Evolutionary conservation across 192 early-diverging fungal genomes (phyloP).

Genomic region (Gigaspora rosea): DNA sequence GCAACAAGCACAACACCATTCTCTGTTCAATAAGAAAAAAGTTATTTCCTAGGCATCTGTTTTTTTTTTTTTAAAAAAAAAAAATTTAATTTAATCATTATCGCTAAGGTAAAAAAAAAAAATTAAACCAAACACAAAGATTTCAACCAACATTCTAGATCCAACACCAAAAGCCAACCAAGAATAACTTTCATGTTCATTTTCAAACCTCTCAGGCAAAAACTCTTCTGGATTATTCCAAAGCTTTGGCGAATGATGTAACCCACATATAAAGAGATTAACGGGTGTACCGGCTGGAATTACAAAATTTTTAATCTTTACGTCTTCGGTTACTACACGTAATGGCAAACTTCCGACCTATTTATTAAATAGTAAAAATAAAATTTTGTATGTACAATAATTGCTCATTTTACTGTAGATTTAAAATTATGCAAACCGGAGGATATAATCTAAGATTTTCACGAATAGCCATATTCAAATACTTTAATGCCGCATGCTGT

Average conservation of each 20-base stretch:
- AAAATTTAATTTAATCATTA: not conserved
- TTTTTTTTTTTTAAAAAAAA: not conserved
- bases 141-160: not conserved
- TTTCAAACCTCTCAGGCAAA: not conserved
- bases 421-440: not conserved
- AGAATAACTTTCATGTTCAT: not conserved
- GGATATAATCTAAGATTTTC: conserved; percentile 8
- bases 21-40: conserved; percentile 2
- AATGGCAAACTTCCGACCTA: not conserved
- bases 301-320: not conserved
- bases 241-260: not conserved
- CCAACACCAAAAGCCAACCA: conserved; percentile 2
- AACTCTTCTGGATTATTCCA: not conserved
- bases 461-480: not conserved
- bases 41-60: not conserved
- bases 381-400: not conserved
- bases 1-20: not conserved
- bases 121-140: not conserved
- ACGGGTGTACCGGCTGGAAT: not conserved
- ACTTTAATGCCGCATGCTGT: not conserved
- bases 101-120: not conserved
- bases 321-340: not conserved
- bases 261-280: not conserved
- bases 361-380: not conserved
- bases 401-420: not conserved